Conservation (phyloP, 2,329 filamentous ascomycete genomes). For the Colletotrichum spinosum region DNA sequence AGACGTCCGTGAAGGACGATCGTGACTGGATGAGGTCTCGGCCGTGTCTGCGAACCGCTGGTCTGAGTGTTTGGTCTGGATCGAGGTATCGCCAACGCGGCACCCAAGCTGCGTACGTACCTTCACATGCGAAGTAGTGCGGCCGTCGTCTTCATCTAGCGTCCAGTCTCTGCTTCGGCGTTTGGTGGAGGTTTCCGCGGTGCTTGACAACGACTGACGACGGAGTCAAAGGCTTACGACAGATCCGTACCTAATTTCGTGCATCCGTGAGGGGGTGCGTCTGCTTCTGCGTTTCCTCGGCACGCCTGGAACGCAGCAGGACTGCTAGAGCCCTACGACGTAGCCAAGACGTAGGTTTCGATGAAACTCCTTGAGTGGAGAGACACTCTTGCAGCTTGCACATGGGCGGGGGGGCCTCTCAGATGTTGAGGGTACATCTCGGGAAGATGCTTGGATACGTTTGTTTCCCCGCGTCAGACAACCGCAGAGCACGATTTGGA, state of each 20-base stretch:
- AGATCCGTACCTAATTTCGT: constrained; percentile 2
- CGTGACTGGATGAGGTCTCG: background rate
- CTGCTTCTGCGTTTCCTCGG: background rate
- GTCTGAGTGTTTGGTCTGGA: constrained; percentile 12
- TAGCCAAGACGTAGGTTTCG: constrained; percentile 22
- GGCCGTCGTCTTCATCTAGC: background rate
- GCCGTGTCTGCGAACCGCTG: constrained; percentile 3
- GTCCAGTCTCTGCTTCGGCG: background rate
- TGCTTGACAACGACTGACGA: constrained; percentile 23
- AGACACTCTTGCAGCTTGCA: constrained; percentile 4
- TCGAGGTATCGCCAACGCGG: background rate
- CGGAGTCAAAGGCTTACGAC: constrained; percentile 28
- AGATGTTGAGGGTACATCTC: constrained; percentile 25
- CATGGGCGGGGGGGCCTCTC: constrained; percentile 16
- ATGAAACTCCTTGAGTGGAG: constrained; percentile 24
- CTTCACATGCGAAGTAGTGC: constrained; percentile 25
- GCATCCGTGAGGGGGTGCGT: constrained; percentile 29
- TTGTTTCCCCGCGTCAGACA: constrained; percentile 8
- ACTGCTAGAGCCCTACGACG: background rate
- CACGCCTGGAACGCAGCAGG: constrained; percentile 2
- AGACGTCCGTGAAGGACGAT: background rate
- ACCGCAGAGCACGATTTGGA: background rate
- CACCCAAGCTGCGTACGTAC: background rate
- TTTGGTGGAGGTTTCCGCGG: background rate
- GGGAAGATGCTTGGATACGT: constrained; percentile 24